These are phyloP conservation scores for Lentinula raphanica DNA, from an alignment of 768 basidiomycete genomes.

Conservation along the genomic window DNA sequence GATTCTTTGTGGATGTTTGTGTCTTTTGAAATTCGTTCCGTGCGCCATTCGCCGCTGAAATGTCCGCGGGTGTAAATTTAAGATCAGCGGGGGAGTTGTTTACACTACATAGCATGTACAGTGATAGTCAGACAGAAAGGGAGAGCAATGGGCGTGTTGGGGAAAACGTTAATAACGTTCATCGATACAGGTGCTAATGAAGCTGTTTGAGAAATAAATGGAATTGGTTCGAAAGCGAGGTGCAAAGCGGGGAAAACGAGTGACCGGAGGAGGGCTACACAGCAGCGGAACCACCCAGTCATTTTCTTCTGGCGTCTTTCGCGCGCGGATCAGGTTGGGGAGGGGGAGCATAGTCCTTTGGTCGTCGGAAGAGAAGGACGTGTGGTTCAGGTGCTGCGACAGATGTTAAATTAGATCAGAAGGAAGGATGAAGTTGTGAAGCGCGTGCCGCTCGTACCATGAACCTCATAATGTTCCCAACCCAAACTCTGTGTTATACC, in stretches of 20 bases:
- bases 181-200: not conserved
- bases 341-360: slow-evolving; percentile 60
- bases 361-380: slow-evolving; percentile 86
- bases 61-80: too few relatives aligned
- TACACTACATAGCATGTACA: not conserved
- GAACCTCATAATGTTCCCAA: slow-evolving; percentile 98
- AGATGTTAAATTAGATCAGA: not conserved
- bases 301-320: slow-evolving; percentile 40
- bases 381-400: slow-evolving; percentile 82
- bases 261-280: slow-evolving; percentile 2
- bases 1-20: too few relatives aligned
- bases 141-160: too few relatives aligned
- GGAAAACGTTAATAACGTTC: not conserved
- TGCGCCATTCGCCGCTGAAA: too few relatives aligned
- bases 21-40: too few relatives aligned
- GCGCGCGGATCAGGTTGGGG: slow-evolving; percentile 35
- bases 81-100: not conserved
- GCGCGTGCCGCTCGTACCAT: slow-evolving; percentile 49
- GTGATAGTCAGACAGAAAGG: not conserved
- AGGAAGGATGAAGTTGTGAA: not conserved
- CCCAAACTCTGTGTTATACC: slow-evolving; percentile 95
- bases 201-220: too few relatives aligned
- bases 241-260: not conserved
- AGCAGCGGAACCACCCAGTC: slow-evolving; percentile 11
- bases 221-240: not conserved